Base-by-base conservation (phyloP, 495 filamentous ascomycete species). In the Penicillium maclennaniae region DNA sequence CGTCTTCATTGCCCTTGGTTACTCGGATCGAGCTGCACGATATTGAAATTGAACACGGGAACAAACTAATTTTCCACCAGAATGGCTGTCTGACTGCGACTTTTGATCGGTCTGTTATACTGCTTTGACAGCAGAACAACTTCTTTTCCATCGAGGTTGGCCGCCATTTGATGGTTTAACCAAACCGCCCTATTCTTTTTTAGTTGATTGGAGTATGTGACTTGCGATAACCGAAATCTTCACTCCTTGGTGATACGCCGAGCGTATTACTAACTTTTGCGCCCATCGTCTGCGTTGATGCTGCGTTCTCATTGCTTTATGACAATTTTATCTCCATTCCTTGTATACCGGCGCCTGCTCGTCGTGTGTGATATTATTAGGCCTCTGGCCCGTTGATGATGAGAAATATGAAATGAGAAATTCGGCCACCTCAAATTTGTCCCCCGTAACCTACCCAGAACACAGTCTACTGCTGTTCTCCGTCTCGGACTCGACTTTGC, bases 121-220 rank as follows among this genome's bases (percentile, higher is more conserved):
- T 63, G 53, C 50, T 66, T 60, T 63, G 45, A 60, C 56, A 57
- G 55, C 61, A 63, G 44, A 58, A 59, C 54, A 52, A 62, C 66
- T 55, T 60, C 52, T 53, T 54, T 73, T 74, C 70, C 67, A 55
- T 58, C 58, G 75, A 76, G 72, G 74, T 70, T 72, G 75, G 76
- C 73, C 73, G 59, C 61, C 56, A 55, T 45, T 68, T 60, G 45
- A 45, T 59, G 65, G 63, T 69, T 67, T 61, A 53, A 67, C 55
- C 16, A 56, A 61, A 59, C 57, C 59, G 47, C 57, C 51, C 46
- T 66, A 64, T 28, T 59, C 59, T 23, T 40, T 66, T 72, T 69
- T 62, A 68, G 61, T 71, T 26, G 59, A 27, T 45, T 50, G 56
- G 49, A 47, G 52, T 54, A 45, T 45, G 46, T 45, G 45, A 54